Base-by-base conservation (phyloP, 2,329 filamentous ascomycete genomes). In the Pseudohalonectria lignicola region DNA sequence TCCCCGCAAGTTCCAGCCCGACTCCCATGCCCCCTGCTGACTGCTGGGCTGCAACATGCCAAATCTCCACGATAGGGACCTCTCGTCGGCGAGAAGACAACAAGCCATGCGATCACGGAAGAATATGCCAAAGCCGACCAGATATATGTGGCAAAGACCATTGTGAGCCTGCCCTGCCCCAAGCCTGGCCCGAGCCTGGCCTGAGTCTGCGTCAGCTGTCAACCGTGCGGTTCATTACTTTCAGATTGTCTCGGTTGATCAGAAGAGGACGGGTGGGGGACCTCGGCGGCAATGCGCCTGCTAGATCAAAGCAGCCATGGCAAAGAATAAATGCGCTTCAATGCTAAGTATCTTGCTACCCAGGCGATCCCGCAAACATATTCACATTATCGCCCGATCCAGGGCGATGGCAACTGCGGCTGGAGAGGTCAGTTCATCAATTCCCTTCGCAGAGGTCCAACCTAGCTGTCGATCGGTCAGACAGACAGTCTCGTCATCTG, bases 361-460 rank as follows among this genome's bases (percentile, higher is more conserved):
- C 49, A 94, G 87, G 73, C 79, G 16, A 71, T 98, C 39, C 82
- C 87, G 6, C 71, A 80, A 50, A 86, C 82, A 40, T 94, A 94
- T 59, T 84, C 86, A 16, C 80, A 87, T 55, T 94, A 90, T 55
- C 85, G 92, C 39, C 81, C 81, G 10, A 78, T 94, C 56, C 80
- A 83, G 59, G 90, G 92, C 38, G 90, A 96, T 62, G 92, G 92
- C 42, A 93, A 94, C 56, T 96, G 92, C 62, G 92, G 90, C 52
- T 96, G 92, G 90, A 77, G 90, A 81, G 92, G 90, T 95, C 71
- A 67, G 79, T n/a, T n/a, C n/a, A n/a, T n/a, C n/a, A n/a, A n/a
- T n/a, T n/a, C n/a, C n/a, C n/a, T n/a, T n/a, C n/a, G n/a, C n/a
- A n/a, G n/a, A n/a, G n/a, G n/a, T n/a, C n/a, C n/a, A n/a, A n/a